phyloP scores from a whole-genome alignment of 164 flowering plant genomes.

The Nelumbo lutea region DNA sequence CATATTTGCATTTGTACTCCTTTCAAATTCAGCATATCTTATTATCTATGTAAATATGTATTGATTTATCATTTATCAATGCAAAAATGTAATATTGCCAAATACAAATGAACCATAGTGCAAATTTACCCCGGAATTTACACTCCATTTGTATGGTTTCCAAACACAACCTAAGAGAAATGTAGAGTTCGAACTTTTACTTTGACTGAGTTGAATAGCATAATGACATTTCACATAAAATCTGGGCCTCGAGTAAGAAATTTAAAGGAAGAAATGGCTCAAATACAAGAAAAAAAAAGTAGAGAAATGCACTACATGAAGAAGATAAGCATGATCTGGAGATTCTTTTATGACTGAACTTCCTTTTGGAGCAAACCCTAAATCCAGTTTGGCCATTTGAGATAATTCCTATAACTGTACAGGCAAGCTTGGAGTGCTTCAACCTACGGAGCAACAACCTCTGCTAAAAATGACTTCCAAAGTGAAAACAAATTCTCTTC shows the following conservation, averaged over 20 bases:
- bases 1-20: no score
- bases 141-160: no score
- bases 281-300: not conserved
- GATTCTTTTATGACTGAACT: constrained; percentile 9
- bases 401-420: constrained; percentile 18
- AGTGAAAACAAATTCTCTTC: no score
- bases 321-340: constrained; percentile 29
- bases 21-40: no score
- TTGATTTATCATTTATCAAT: no score
- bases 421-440: constrained; percentile 35
- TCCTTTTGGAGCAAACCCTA: constrained; percentile 9
- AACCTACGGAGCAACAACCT: constrained; percentile 32
- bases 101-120: no score
- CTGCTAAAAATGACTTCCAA: constrained; percentile 18
- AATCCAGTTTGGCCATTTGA: constrained; percentile 13
- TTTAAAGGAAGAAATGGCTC: not conserved
- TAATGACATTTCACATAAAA: not conserved
- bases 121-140: no score
- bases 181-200: no score
- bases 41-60: no score
- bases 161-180: no score
- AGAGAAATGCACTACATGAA: constrained; percentile 24
- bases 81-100: no score
- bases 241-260: not conserved
- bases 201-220: no score